phyloP scores from a whole-genome alignment of 352 stramenopile genomes.

The Globisporangium rhizosaccharum region DNA sequence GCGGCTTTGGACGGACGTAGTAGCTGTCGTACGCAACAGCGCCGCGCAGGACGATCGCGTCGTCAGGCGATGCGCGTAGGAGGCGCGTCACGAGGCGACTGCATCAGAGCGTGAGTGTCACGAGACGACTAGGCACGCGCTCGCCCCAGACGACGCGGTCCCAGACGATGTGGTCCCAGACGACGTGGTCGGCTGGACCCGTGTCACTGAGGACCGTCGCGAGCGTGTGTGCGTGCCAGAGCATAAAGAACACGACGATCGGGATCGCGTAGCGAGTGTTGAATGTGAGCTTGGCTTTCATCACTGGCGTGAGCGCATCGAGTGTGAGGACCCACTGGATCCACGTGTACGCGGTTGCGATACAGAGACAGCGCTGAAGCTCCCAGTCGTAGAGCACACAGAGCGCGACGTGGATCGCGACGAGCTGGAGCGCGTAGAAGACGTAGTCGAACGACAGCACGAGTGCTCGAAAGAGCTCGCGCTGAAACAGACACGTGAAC shows the following conservation, averaged over 20 bases:
- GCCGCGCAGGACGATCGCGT: conserved; percentile 21
- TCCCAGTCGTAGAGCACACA: conserved; percentile 23
- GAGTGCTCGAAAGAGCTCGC: conserved; percentile 21
- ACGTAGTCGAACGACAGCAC: conserved; percentile 36
- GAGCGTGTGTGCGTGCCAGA: conserved; percentile 10
- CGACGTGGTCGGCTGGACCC: conserved; percentile 9
- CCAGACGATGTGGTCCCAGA: conserved; percentile 11
- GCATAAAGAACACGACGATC: conserved; percentile 14
- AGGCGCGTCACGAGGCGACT: conserved; percentile 10
- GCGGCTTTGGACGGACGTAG: background rate
- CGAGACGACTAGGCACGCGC: too few relatives aligned
- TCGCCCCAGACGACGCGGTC: too few relatives aligned
- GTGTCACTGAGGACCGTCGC: conserved; percentile 5
- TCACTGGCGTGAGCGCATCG: conserved; percentile 24
- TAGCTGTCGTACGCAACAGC: conserved; percentile 27
- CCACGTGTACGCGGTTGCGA: conserved; percentile 21
- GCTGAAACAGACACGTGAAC: conserved; percentile 22
- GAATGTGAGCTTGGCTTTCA: conserved; percentile 23
- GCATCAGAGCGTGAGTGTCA: conserved; percentile 14
- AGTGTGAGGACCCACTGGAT: conserved; percentile 25
- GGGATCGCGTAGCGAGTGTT: conserved; percentile 15
- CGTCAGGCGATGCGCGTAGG: conserved; percentile 9
- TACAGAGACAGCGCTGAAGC: conserved; percentile 9
- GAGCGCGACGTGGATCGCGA: conserved; percentile 18
- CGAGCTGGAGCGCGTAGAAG: conserved; percentile 26